A percentile compares a stretch with the other conserved stretches of the same genome.
phyloP scores from a whole-genome alignment of 23 red algal species.

The Gracilaria domingensis region DNA sequence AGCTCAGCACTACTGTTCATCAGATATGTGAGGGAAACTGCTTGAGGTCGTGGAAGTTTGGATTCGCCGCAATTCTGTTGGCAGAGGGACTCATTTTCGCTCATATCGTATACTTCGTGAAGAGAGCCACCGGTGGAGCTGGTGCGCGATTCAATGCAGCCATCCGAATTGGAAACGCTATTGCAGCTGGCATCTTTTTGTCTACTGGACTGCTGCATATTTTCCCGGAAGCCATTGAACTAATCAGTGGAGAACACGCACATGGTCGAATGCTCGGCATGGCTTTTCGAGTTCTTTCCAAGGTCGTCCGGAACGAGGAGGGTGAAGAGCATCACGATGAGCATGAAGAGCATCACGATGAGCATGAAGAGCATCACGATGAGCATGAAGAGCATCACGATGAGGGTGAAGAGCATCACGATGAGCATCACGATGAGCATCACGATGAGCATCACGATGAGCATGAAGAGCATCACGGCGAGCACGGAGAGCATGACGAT shows the following conservation, averaged over 20 bases:
- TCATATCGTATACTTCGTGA: conserved; percentile 44
- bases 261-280: neutral
- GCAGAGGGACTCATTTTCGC: conserved; percentile 47
- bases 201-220: conserved; percentile 55
- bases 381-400: too few species aligned
- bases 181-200: conserved; percentile 65
- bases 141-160: neutral
- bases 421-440: too few species aligned
- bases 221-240: conserved; percentile 54
- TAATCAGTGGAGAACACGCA: neutral
- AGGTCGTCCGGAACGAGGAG: conserved; percentile 5
- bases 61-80: conserved; percentile 51
- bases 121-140: neutral
- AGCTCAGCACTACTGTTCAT: neutral
- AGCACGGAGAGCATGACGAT: too few species aligned
- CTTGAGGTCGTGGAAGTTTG: conserved; percentile 47
- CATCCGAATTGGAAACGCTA: conserved; percentile 41
- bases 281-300: neutral
- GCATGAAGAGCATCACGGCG: too few species aligned
- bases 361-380: conserved; percentile 32
- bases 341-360: conserved; percentile 32
- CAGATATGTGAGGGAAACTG: conserved; percentile 21
- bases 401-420: too few species aligned
- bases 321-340: neutral
- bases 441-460: too few species aligned